A percentile compares a stretch with the other conserved stretches of the same genome.
phyloP scores from a whole-genome alignment of 495 filamentous ascomycete genomes.

The Baudoinia panamericana region DNA sequence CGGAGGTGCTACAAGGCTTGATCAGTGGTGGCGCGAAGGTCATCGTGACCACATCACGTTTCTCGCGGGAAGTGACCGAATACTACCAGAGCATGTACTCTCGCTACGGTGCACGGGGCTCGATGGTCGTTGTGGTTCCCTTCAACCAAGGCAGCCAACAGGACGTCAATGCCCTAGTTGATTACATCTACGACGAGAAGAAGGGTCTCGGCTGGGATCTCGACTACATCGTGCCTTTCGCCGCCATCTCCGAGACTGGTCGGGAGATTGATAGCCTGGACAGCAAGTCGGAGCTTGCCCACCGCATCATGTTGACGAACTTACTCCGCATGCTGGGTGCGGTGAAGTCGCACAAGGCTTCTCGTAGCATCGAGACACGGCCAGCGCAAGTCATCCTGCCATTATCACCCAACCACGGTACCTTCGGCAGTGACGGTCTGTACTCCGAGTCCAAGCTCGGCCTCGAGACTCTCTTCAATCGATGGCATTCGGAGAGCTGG shows the following conservation, averaged over 20 bases:
- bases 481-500: conserved; percentile 98
- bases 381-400: conserved; percentile 94
- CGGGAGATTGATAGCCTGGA: conserved; percentile 96
- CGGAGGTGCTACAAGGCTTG: conserved; percentile 92
- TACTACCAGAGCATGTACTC: conserved; percentile 99
- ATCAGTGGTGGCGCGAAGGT: conserved; percentile 96
- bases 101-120: conserved; percentile 81
- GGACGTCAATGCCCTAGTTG: conserved; percentile 81
- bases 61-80: conserved; percentile 94
- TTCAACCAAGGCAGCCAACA: conserved; percentile 99
- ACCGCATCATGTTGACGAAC: conserved; percentile 99
- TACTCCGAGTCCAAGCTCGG: conserved; percentile 98
- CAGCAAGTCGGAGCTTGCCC: conserved; percentile 94
- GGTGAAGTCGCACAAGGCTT: conserved; percentile 80
- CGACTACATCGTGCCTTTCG: conserved; percentile 91
- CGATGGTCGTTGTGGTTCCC: conserved; percentile 91
- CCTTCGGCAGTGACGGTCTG: conserved; percentile 93
- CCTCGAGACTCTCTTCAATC: conserved; percentile 94
- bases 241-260: conserved; percentile 92
- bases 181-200: conserved; percentile 96
- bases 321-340: conserved; percentile 77
- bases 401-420: conserved; percentile 94
- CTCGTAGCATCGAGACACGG: conserved; percentile 79
- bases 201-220: conserved; percentile 95
- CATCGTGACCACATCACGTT: conserved; percentile 87